Conservation (phyloP, 768 basidiomycete genomes). For the Lentinus tigrinus region DNA sequence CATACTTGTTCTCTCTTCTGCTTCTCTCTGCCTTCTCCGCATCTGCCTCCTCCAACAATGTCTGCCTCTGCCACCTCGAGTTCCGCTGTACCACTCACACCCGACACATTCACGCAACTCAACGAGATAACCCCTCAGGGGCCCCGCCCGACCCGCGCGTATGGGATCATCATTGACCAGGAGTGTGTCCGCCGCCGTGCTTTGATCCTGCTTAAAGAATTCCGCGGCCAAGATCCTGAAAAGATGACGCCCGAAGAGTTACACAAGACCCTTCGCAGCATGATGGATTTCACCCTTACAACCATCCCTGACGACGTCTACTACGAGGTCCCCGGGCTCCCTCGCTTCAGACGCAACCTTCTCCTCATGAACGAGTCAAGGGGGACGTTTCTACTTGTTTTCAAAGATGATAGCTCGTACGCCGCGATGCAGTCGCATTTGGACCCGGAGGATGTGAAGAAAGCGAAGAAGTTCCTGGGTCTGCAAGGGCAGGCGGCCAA, state of each 20-base stretch:
- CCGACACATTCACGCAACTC: too few relatives aligned
- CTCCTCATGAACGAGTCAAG: neutral
- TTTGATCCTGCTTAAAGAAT: neutral
- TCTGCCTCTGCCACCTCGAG: too few relatives aligned
- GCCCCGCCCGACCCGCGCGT: neutral
- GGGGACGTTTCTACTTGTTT: neutral
- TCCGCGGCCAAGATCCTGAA: neutral
- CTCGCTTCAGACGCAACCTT: neutral
- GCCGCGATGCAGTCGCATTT: neutral
- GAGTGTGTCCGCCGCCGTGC: neutral
- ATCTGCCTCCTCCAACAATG: too few relatives aligned
- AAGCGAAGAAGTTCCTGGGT: neutral
- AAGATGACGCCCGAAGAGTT: neutral
- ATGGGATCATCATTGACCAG: neutral
- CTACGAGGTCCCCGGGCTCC: neutral
- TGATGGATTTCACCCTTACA: neutral
- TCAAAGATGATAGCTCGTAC: neutral
- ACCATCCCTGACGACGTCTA: neutral
- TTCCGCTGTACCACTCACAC: too few relatives aligned
- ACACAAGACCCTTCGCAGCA: neutral
- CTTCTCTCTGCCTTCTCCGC: too few relatives aligned
- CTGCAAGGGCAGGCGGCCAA: neutral
- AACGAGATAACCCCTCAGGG: neutral
- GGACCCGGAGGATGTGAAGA: neutral
- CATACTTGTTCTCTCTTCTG: too few relatives aligned